Percentiles rank a stretch among this genome's conserved stretches.
Conservation (phyloP, 176 grass and related monocot genomes). For the Metroxylon sagu region DNA sequence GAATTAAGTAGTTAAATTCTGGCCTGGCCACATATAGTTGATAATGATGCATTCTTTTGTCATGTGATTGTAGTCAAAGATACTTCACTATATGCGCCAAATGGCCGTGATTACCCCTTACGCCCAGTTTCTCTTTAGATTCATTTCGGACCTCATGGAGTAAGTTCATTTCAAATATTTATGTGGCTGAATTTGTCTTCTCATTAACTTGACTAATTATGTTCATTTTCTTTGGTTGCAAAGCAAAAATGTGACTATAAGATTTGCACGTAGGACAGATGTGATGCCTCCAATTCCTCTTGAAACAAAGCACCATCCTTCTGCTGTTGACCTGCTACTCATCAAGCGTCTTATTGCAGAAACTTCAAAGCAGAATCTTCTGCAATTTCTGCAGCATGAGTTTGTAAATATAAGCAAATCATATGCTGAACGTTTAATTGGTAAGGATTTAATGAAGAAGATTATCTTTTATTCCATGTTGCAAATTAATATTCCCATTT, state of each 20-base stretch:
- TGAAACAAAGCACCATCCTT: conserved; percentile 91
- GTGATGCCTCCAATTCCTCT: conserved; percentile 91
- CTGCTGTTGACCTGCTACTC: conserved; percentile 87
- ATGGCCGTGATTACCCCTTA: conserved; percentile 99
- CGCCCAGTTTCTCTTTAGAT: conserved; percentile 87
- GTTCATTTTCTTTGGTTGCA: conserved; percentile 12
- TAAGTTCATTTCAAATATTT: conserved; percentile 26
- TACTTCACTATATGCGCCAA: conserved; percentile 94
- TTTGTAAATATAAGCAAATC: conserved; percentile 94
- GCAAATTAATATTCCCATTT: no score
- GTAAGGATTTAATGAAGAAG: conserved; percentile 33
- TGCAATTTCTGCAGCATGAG: conserved; percentile 93
- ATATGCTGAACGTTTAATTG: conserved; percentile 87
- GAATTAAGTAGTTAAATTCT: no score
- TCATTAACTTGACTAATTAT: neutral
- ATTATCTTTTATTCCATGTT: neutral
- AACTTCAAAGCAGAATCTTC: conserved; percentile 87
- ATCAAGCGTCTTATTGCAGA: conserved; percentile 89
- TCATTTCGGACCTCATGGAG: conserved; percentile 70
- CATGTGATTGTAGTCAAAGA: conserved; percentile 52
- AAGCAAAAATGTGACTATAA: conserved; percentile 89
- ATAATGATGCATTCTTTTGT: no score
- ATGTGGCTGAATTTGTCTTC: conserved; percentile 16
- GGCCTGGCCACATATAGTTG: no score
- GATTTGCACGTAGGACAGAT: conserved; percentile 74